Conservation (phyloP, 768 basidiomycete genomes). For the Candolleomyces aberdarensis region DNA sequence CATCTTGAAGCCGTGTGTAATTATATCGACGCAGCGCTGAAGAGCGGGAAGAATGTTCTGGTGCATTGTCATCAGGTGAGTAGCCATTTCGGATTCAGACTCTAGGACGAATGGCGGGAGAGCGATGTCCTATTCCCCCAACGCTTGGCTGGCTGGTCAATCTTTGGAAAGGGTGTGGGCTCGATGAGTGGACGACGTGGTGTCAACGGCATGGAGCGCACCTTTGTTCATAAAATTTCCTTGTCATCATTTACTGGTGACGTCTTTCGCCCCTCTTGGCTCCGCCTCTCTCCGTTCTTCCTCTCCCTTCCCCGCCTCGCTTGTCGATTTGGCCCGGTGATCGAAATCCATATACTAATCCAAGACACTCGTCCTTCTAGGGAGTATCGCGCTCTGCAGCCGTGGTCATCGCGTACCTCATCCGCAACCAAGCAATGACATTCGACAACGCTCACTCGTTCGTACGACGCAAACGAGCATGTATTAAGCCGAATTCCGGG, state of each 20-base stretch:
- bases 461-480: conserved; percentile 63
- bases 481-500: conserved; percentile 75
- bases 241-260: too few relatives aligned
- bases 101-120: not conserved
- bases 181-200: too few relatives aligned
- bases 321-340: not conserved
- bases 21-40: conserved; percentile 62
- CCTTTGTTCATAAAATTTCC: not conserved
- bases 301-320: not conserved
- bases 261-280: too few relatives aligned
- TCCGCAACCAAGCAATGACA: conserved; percentile 68
- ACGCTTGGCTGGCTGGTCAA: too few relatives aligned
- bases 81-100: not conserved
- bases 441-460: conserved; percentile 63
- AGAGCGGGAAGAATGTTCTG: conserved; percentile 60
- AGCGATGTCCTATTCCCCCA: not conserved
- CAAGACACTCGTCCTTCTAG: conserved; percentile 28
- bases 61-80: conserved; percentile 83
- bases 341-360: not conserved
- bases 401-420: conserved; percentile 80
- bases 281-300: not conserved
- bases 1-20: conserved; percentile 68
- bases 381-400: conserved; percentile 77
- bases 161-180: too few relatives aligned
- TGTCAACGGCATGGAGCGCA: not conserved